Evolutionary conservation across 1,284 basidiomycete species (phyloP), one percentile per base, ranked within the genome.

Genomic region (Laetiporus sulphureus): DNA sequence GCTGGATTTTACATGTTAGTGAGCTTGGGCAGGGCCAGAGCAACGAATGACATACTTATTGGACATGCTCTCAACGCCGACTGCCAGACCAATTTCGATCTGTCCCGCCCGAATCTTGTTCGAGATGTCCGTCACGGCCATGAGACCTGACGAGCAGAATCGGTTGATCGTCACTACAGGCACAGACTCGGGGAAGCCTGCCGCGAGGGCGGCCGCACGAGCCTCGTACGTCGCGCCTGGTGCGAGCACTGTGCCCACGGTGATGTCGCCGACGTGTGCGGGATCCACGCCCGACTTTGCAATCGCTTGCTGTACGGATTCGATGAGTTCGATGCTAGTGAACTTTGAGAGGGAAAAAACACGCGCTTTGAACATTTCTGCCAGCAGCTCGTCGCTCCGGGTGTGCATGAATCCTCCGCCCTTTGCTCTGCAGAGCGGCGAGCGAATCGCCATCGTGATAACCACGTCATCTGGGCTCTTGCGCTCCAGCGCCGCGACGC

Each of bases 61-160:
- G 18, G 79, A 77, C 91, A 94, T 92, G 64, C 77, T 83, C 63
- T 95, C 91, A 15, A 87, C 73, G 8, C 91, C 91, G 25, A 90
- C 64, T 2, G 91, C 91, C 6, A 94, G 71, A 3, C 91, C 91
- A 48, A 92, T 71, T 41, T 91, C 79, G 46, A 92, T 91, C 58
- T 94, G 86, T 21, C 88, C 87, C 8, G 73, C 72, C 21, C 78
- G 73, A 46, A 94, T 85, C 57, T 89, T 79, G 63, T 92, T 93
- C 19, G 87, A 75, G 46, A 94, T 82, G 29, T 74, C 73, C 3
- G 79, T 82, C 13, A 79, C 67, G 7, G 81, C 76, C 78, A 85
- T 85, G 24, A 87, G 72, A 22, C 85, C 85, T 46, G 80, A 84
- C 1, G 83, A 84, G 55, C 87, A 90, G 62, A 83, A 90, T 32